Evolutionary conservation across 345 rosid genomes (phyloP).

Genomic region (Citrus australasica): DNA sequence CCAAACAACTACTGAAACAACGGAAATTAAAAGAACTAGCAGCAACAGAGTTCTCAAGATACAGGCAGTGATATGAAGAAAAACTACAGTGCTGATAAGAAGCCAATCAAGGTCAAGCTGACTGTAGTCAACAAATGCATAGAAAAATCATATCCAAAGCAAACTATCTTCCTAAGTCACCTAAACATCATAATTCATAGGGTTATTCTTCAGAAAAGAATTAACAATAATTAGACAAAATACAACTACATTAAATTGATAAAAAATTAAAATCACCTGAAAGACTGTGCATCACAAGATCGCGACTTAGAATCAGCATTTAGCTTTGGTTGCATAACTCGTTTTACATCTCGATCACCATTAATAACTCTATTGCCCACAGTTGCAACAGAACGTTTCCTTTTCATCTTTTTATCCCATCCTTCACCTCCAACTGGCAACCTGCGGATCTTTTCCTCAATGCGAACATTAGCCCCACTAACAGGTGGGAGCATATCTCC

Average conservation of each 20-base stretch:
- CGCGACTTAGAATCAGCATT: constrained; percentile 63
- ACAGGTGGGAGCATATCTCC: constrained; percentile 56
- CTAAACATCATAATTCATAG: neutral
- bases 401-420: constrained; percentile 91
- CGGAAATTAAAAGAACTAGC: neutral
- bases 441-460: constrained; percentile 78
- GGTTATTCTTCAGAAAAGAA: neutral
- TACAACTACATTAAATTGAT: neutral
- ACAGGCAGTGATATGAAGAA: neutral
- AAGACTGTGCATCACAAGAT: constrained; percentile 62
- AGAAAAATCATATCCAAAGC: neutral
- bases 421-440: constrained; percentile 85
- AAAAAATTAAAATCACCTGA: constrained; percentile 50
- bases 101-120: neutral
- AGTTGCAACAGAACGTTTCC: constrained; percentile 85
- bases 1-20: neutral
- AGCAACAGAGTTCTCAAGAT: neutral
- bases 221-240: neutral
- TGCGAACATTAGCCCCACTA: constrained; percentile 44
- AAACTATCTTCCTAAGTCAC: neutral
- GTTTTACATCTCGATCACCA: constrained; percentile 62
- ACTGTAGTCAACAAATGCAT: neutral
- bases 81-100: neutral
- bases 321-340: constrained; percentile 52
- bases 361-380: constrained; percentile 58